Evolutionary conservation across 768 basidiomycete genomes (phyloP).

Genomic region (Polyporus arcularius): DNA sequence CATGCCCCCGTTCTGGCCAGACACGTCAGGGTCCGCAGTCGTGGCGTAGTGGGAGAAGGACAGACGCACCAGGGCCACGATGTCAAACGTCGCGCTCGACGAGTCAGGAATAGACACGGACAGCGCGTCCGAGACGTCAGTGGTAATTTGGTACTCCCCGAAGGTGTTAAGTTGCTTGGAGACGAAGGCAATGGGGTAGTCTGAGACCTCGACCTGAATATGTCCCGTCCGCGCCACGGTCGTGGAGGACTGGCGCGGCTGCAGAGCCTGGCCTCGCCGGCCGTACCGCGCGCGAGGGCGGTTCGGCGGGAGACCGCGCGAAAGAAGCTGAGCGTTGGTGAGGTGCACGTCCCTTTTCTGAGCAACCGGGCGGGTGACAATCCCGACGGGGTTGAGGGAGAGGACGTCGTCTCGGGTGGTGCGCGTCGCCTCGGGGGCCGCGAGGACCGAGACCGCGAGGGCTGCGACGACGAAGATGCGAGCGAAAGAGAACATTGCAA

Average conservation of each 20-base stretch:
- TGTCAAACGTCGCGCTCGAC: constrained; percentile 8
- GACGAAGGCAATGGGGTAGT: constrained; percentile 3
- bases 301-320: constrained; percentile 19
- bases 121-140: constrained; percentile 11
- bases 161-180: constrained; percentile 10
- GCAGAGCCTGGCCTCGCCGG: constrained; percentile 1
- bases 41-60: neutral
- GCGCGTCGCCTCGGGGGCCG: too few species aligned
- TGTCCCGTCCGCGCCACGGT: constrained; percentile 2
- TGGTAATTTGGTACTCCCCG: constrained; percentile 20
- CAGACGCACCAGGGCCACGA: constrained; percentile 17
- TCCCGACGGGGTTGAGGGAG: too few species aligned
- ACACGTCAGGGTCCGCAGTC: neutral
- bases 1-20: neutral
- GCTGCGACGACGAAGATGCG: too few species aligned
- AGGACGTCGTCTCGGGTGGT: too few species aligned
- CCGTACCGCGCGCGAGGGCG: constrained; percentile 14
- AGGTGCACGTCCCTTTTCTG: neutral
- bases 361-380: too few species aligned
- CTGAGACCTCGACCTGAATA: constrained; percentile 9
- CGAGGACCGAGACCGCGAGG: neutral
- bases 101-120: constrained; percentile 6
- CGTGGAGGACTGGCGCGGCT: neutral
- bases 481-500: too few species aligned
- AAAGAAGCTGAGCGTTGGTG: constrained; percentile 20